A percentile compares a stretch with the other conserved stretches of the same genome.
These are phyloP conservation scores for Tetrapyrgos nigripes DNA, from an alignment of 1,284 basidiomycete species.

Conservation along the genomic window DNA sequence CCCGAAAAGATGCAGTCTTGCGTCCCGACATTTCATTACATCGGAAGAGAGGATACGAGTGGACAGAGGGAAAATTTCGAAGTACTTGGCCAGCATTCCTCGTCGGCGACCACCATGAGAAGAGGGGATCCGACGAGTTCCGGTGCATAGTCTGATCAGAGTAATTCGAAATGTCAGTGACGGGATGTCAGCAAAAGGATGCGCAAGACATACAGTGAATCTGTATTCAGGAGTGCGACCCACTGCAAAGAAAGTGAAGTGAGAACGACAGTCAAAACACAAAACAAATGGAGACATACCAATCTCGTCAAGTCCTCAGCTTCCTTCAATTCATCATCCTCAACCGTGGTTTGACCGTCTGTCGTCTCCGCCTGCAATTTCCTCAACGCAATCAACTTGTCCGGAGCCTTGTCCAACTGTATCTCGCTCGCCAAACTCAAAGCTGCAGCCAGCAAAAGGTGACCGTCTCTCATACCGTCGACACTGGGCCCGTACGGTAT, in stretches of 20 bases:
- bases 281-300: neutral
- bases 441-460: neutral
- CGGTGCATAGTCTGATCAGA: neutral
- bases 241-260: neutral
- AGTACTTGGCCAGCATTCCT: too few relatives aligned
- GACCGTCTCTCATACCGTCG: too few relatives aligned
- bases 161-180: too few relatives aligned
- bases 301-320: neutral
- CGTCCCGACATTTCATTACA: neutral
- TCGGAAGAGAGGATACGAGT: neutral
- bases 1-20: neutral
- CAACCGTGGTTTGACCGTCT: neutral
- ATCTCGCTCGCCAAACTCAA: neutral
- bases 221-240: neutral
- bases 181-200: too few relatives aligned
- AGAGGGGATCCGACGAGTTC: neutral
- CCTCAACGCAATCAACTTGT: neutral
- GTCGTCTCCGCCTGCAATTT: neutral
- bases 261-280: neutral
- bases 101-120: neutral
- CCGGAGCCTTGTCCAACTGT: neutral
- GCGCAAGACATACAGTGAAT: neutral
- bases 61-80: neutral
- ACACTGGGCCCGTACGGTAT: too few relatives aligned
- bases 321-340: too few relatives aligned